Conservation (phyloP, 78 protist species). For the Mastigamoeba balamuthi region DNA sequence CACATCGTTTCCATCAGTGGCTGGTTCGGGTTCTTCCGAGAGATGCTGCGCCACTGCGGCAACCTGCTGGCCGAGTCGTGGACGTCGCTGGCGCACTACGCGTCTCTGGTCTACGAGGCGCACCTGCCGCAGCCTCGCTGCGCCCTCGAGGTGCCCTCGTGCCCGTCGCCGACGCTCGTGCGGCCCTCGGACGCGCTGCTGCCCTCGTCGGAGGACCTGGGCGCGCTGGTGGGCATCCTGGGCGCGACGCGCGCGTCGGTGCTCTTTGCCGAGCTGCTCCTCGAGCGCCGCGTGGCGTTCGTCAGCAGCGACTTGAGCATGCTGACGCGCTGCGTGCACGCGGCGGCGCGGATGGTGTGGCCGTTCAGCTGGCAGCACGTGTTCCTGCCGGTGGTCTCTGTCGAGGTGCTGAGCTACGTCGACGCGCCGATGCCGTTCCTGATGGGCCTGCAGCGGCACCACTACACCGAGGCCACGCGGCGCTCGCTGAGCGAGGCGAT, state of each 20-base stretch:
- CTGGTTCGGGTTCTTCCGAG: too few species aligned
- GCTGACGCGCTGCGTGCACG: neutral
- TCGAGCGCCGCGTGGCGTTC: neutral
- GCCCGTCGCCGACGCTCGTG: too few species aligned
- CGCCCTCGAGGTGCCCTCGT: too few species aligned
- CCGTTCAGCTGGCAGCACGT: neutral
- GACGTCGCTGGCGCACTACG: too few species aligned
- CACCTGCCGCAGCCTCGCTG: too few species aligned
- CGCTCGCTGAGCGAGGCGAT: neutral
- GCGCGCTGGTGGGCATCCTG: neutral
- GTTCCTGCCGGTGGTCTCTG: neutral
- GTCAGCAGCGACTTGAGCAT: neutral
- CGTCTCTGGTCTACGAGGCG: too few species aligned
- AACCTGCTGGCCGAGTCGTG: too few species aligned
- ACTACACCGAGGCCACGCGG: neutral
- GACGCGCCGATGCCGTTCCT: neutral
- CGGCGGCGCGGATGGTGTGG: neutral
- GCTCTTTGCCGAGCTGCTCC: neutral
- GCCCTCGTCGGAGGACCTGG: neutral
- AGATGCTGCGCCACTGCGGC: too few species aligned
- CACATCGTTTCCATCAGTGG: too few species aligned
- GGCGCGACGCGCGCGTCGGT: neutral
- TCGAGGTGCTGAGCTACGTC: neutral
- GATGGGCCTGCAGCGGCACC: neutral
- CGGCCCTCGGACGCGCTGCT: too few species aligned